Base-by-base conservation (phyloP, 169 alveolate species). In the Eimeria necatrix region DNA sequence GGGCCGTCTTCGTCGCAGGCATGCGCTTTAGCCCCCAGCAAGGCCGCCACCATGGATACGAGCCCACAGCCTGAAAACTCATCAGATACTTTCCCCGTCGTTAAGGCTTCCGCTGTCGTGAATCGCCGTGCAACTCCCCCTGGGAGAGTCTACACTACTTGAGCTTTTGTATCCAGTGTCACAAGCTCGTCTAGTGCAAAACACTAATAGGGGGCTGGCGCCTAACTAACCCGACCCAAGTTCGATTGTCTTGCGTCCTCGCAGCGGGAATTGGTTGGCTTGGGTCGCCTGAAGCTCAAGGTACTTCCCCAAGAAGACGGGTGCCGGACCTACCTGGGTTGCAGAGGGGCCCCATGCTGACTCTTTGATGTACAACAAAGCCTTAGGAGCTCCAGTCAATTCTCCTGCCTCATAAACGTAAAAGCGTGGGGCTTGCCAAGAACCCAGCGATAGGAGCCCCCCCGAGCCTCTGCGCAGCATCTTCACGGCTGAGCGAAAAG, bases 401-500 rank as follows among this genome's bases (percentile, higher is more conserved):
- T 85, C 92, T 16, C 92, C 92, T 32, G 92, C 76, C 80, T 85
- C 73, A 60, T 85, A 85, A 4, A 85, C 80, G 49, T 85, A 85
- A 32, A 85, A 85, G 24, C 92, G 76, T 18, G 92, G 92, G 49
- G 92, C 92, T 60, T 85, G 92, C 80, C 76, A 85, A 1, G 81
- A 60, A 18, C 92, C 92, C 92, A 85, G 80, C 22, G 5, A 6
- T 26, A 85, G 61, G 9, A 78, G 80, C 10, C 56, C 76, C 16
- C 80, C 80, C 3, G 92, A 85, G 92, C 92, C 92, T 60, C 92
- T 85, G 92, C 92, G 92, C 59, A 85, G 24, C 92, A 85, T 85
- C 80, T 46, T 85, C 80, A 26, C 22, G 61, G 4, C 51, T 12
- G 8, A 9, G 46, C 18, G 80, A 6, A 46, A 60, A 41, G 14